Evolutionary conservation across 2,329 filamentous ascomycete species (phyloP), one percentile per base, ranked within the genome.

Genomic region (Canariomyces notabilis): DNA sequence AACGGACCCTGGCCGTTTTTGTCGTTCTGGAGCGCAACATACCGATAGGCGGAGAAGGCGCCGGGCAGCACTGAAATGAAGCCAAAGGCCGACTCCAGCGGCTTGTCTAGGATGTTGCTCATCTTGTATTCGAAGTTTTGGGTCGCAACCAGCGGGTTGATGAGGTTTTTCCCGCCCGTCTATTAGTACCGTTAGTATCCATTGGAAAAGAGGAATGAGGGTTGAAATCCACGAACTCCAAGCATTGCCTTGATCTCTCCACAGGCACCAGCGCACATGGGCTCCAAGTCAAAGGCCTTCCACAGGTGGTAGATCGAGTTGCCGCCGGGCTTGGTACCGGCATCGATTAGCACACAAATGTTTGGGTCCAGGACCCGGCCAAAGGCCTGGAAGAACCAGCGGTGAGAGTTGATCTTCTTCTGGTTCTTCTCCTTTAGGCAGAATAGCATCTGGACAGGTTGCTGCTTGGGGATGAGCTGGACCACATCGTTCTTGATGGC

Each of bases 61-160:
- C 93, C 93, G 1, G 93, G 93, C 62, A 98, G 75, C 61, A 98
- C 93, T 36, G 88, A 89, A 63, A 98, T 97, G 70, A 97, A 98
- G 37, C 93, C 93, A 66, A 98, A 98, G 0, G 91, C 88, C 4
- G 91, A 97, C 65, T 98, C 93, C 33, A 98, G 73, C 2, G 93
- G 93, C 71, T 98, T 98, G 67, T 98, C 93, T 36, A 98, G 77
- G 62, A 98, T 98, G 62, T 98, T 98, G 66, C 89, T 95, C 86
- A 98, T 95, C 77, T 98, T 98, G 77, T 98, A 98, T 72, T 98
- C 93, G 59, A 98, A 98, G 63, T 98, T 98, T 61, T 98, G 93
- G 1, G 90, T 90, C 2, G 93, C 93, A 18, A 98, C 87, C 4
- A 98, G 77, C 0, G 93, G 93, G 61, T 97, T 98, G 56, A 96